Percentiles rank a stretch among this genome's conserved stretches.
Evolutionary conservation across 768 basidiomycete genomes (phyloP).

Genomic region (Tulasnella sp.): DNA sequence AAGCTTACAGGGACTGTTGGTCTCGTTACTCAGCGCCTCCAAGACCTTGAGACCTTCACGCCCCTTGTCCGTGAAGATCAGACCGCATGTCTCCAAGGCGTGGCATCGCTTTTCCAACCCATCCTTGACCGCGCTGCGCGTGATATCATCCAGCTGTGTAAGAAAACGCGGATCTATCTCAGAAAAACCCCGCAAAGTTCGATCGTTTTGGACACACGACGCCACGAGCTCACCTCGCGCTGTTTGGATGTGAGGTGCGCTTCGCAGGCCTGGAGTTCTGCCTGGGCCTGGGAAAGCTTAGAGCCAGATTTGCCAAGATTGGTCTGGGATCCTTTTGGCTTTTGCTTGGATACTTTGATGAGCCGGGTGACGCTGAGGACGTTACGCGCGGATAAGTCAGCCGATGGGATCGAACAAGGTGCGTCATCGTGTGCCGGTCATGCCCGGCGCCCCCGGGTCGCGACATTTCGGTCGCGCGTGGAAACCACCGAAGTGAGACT

Average conservation of each 20-base stretch:
- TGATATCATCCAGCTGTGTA: constrained; percentile 33
- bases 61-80: constrained; percentile 56
- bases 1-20: neutral
- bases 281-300: constrained; percentile 39
- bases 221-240: constrained; percentile 29
- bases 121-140: constrained; percentile 45
- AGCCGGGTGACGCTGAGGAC: constrained; percentile 58
- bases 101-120: constrained; percentile 52
- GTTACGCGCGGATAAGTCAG: no score
- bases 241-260: constrained; percentile 60
- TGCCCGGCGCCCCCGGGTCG: neutral
- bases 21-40: constrained; percentile 21
- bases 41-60: constrained; percentile 45
- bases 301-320: neutral
- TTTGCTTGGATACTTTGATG: constrained; percentile 61
- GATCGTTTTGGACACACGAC: no score
- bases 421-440: neutral
- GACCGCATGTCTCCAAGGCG: constrained; percentile 59
- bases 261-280: constrained; percentile 76
- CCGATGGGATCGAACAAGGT: neutral
- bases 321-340: constrained; percentile 23
- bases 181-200: neutral
- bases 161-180: neutral
- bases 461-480: neutral
- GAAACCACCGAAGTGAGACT: neutral